Base-by-base conservation (phyloP, 306 rosid genomes). In the Sicyos edulis region DNA sequence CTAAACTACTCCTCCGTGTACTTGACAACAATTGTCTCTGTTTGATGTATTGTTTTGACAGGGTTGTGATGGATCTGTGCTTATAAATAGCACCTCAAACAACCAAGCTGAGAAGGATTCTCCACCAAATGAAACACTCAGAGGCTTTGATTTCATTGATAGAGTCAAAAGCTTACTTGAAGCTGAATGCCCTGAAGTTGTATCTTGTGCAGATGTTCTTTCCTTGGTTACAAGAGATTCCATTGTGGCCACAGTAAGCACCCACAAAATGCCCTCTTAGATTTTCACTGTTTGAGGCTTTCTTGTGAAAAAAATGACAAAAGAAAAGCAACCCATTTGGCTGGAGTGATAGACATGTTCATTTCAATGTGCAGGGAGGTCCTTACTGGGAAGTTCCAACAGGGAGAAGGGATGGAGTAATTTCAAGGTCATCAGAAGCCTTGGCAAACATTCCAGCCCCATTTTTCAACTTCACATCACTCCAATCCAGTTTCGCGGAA, bases 1-100 rank as follows among this genome's bases (percentile, higher is more conserved):
- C 32, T 26, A 26, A 26, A 26, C 32, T 26, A 26, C 49, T 53
- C n/a, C n/a, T 62, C 4, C 29, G 7, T 19, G 50, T 13, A 24
- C 6, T n/a, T 44, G 15, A 2, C 50, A 12, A 17, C 54, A 76
- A 66, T 50, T 78, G 42, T 74, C 6, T 55, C 29, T 15, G 21
- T 24, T 24, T 73, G 45, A 24, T 73, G 24, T 21, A 17, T 24
- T 70, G 37, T 20, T 73, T 40, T 45, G 62, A 64, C 68, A 91
- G 97, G 99, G 97, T n/a, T 91, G 97, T 85, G 99, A 95, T 81
- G 99, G 42, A 10, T 95, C 99, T 22, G 82, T 95, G 1, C 97
- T 95, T 77, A 24, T 95, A 74, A 91, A 91, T 86, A 81, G 96
- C 76, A 86, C 88, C 6, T 73, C 99, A 24, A 84, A 55, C n/a